Conservation (phyloP, 306 rosid species). For the Prunus persica region DNA sequence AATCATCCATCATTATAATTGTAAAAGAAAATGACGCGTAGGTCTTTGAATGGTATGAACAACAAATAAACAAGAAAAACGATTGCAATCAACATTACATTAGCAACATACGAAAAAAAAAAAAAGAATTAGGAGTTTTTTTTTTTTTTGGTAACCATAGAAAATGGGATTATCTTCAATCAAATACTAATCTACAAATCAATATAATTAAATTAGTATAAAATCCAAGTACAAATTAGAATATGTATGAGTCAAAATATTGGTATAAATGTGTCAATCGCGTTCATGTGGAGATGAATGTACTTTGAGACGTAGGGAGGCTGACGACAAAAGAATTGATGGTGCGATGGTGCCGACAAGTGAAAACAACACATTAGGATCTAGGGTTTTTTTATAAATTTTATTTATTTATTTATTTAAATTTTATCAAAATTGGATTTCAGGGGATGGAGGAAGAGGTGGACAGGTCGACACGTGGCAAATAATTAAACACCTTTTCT, state of each 20-base stretch:
- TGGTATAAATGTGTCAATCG: background rate
- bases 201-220: no score
- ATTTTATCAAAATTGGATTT: background rate
- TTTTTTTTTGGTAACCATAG: no score
- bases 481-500: background rate
- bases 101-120: no score
- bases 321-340: background rate
- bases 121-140: no score
- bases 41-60: background rate
- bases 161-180: no score
- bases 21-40: background rate
- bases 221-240: no score
- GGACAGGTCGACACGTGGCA: background rate
- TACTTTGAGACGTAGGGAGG: background rate
- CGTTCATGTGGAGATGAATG: background rate
- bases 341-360: slow-evolving; percentile 22
- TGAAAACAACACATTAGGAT: background rate
- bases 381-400: background rate
- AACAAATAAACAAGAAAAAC: background rate
- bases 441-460: slow-evolving; percentile 1
- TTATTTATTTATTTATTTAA: no score
- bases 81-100: background rate
- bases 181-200: no score
- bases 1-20: background rate
- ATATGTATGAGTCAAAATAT: no score